Evolutionary conservation across 768 basidiomycete species (phyloP).

Genomic region (Phlebiopsis gigantea): DNA sequence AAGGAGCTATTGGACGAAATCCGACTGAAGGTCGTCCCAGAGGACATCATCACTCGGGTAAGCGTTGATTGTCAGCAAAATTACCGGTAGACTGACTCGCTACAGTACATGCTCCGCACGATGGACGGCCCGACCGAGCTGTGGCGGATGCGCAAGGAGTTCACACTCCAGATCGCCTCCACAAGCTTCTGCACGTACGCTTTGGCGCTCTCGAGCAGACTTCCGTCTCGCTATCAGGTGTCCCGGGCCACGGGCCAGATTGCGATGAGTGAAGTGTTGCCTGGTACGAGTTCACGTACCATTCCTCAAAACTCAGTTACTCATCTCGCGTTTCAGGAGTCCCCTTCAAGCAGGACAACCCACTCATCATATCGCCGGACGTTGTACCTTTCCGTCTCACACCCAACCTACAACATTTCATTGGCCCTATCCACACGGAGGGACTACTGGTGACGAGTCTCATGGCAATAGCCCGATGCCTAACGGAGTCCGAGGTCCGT

Average conservation of each 20-base stretch:
- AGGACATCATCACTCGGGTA: conserved; percentile 81
- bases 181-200: conserved; percentile 91
- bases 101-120: conserved; percentile 84
- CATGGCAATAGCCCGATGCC: conserved; percentile 84
- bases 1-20: conserved; percentile 90
- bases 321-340: conserved; percentile 6
- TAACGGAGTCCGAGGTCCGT: conserved; percentile 87
- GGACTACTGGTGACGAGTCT: conserved; percentile 83
- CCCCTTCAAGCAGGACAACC: conserved; percentile 25
- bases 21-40: conserved; percentile 80
- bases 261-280: conserved; percentile 89
- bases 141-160: conserved; percentile 98
- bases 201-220: conserved; percentile 77
- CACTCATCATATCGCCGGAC: conserved; percentile 74
- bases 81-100: neutral
- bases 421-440: conserved; percentile 85
- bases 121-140: conserved; percentile 82
- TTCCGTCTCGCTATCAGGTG: conserved; percentile 80
- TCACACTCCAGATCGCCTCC: conserved; percentile 83
- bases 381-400: conserved; percentile 96
- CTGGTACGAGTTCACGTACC: conserved; percentile 53
- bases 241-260: conserved; percentile 88
- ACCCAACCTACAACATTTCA: conserved; percentile 91
- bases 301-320: too few species aligned
- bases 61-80: neutral